A percentile compares a stretch with the other conserved stretches of the same genome.
These are phyloP conservation scores for Ceratobasidium sp. DNA, from an alignment of 1,284 basidiomycete species.

Conservation along the genomic window DNA sequence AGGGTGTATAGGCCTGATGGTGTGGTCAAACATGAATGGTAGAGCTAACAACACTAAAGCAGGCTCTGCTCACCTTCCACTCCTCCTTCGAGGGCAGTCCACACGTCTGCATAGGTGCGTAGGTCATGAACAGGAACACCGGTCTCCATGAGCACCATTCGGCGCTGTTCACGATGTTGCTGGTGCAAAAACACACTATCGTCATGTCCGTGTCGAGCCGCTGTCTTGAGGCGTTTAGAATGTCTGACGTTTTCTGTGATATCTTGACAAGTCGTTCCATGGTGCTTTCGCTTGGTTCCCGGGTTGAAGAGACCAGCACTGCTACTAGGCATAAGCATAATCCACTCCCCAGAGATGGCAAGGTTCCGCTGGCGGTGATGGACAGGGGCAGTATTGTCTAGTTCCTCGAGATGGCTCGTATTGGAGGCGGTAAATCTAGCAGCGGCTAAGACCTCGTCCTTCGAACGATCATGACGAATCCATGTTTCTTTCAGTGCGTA, in stretches of 20 bases:
- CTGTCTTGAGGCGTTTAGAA: background rate
- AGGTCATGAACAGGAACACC: constrained; percentile 22
- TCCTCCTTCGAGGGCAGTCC: constrained; percentile 3
- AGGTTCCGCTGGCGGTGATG: background rate
- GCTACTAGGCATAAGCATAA: background rate
- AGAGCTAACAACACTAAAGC: too few species aligned
- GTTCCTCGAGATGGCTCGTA: background rate
- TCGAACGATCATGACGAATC: background rate
- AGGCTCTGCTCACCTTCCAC: background rate
- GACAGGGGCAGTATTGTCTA: background rate
- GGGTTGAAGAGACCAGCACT: background rate
- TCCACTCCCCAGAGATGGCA: background rate
- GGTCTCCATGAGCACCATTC: constrained; percentile 34
- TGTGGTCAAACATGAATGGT: background rate
- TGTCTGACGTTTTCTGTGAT: background rate
- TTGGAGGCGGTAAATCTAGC: constrained; percentile 1
- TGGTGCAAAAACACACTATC: background rate
- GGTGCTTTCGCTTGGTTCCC: background rate
- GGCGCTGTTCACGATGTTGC: constrained; percentile 7
- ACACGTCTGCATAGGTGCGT: background rate
- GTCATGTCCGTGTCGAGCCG: background rate
- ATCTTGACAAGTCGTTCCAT: background rate
- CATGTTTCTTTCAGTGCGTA: constrained; percentile 16
- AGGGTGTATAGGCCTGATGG: constrained; percentile 6
- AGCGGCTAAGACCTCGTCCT: constrained; percentile 1